Evolutionary conservation across 345 rosid species (phyloP), one percentile per base, ranked within the genome.

Genomic region (Salix arbutifolia): DNA sequence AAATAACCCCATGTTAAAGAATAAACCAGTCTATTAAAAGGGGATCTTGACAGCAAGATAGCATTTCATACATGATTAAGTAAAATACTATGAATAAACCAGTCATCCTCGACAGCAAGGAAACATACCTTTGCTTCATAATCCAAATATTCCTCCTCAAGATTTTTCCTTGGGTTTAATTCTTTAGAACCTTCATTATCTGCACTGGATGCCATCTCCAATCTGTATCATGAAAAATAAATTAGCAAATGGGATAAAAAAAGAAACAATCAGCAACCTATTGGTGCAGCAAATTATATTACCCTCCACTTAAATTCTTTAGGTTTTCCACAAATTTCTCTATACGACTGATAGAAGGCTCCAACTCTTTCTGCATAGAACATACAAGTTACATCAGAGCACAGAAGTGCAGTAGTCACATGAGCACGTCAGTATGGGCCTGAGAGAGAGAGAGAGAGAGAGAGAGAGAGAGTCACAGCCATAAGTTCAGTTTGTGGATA

Each of bases 101-200:
- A 58, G 64, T 23, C 64, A 69, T 3, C 10, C 13, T 5, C 35
- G 30, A 18, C 21, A 33, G 48, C 35, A 72, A 74, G 60, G n/a
- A 37, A 77, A 25, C 30, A 30, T 83, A 95, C 99, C 94, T 91
- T 91, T 78, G 96, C 89, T 87, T 96, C 99, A 81, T 86, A 90
- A 33, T 89, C 92, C 74, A 91, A 77, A 86, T 96, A 96, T 86
- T 91, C 99, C 85, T 90, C 89, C 88, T 95, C 99, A 26, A 93
- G 91, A 86, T 85, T 84, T 83, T 86, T 87, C 85, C 94, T 93
- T 18, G 97, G 98, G 86, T 87, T 81, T 67, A 87, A 73, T 46
- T 76, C 88, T 73, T 88, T 86, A 52, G 83, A 81, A 53, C 87
- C 93, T 53, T 84, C 91, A 74, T 77, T 82, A 69, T 79, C 87